Base-by-base conservation (phyloP, 805 yeast genomes). In the Teunomyces panamensis region DNA sequence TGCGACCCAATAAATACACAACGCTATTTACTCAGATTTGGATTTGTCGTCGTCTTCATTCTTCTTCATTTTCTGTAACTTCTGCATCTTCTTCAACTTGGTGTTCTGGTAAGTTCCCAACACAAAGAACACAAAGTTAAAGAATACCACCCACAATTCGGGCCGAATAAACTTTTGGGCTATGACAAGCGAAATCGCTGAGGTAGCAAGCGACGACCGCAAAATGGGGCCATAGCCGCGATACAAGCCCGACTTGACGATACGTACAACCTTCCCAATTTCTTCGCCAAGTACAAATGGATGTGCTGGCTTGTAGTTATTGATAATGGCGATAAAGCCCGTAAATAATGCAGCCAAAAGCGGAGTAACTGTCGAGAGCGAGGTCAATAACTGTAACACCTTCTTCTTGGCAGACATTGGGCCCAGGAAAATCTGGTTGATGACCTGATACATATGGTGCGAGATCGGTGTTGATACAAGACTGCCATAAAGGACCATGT, bases 61-160 rank as follows among this genome's bases (percentile, higher is more conserved):
- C 32, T 42, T 33, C 47, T 58, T 29, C 30, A 35, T 46, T 36
- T 43, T 37, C 42, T 44, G 34, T 42, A 20, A 50, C 48, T 61
- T 67, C 42, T 58, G 52, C 37, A 57, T 62, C 51, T 64, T 47
- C 62, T 82, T 82, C 52, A 83, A 67, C 59, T 73, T 68, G 4
- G 81, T 75, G 57, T 84, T 84, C 55, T 83, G 85, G 47, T 74
- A 72, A 1, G 88, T 83, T 1, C 87, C 87, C 48, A 83, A 64
- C 4, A 83, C 58, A 53, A 83, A 83, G 56, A 77, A 82, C 17
- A 83, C 78, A 29, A 79, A 52, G 53, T 76, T 78, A 65, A 81
- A 81, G 59, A 82, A 83, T 2, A 80, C 80, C 9, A 80, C 83
- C 89, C 89, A 84, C 28, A 77, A 65, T 55, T 82, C 80, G 1